Evolutionary conservation across 805 yeast genomes (phyloP).

Genomic region (Metschnikowia baotianmanensis): DNA sequence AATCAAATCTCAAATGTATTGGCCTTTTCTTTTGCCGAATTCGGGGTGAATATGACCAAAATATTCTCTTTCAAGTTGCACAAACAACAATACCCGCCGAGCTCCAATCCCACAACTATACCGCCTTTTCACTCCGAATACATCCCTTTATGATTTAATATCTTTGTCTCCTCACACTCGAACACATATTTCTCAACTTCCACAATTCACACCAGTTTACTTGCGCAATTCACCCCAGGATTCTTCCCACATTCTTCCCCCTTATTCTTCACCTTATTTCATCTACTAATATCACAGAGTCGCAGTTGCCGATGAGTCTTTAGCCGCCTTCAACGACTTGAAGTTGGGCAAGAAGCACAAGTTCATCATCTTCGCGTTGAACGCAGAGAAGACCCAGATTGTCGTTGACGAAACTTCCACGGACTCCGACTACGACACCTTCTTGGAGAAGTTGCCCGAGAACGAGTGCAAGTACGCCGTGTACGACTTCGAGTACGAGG

Average conservation of each 20-base stretch:
- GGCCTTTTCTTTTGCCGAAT: too few relatives aligned
- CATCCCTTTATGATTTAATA: too few relatives aligned
- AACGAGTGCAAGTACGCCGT: slow-evolving; percentile 95
- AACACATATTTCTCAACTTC: too few relatives aligned
- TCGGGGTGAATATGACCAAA: too few relatives aligned
- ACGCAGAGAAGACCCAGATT: slow-evolving; percentile 85
- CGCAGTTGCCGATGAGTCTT: slow-evolving; percentile 72
- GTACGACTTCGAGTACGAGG: slow-evolving; percentile 94
- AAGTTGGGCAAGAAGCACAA: slow-evolving; percentile 90
- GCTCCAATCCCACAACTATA: too few relatives aligned
- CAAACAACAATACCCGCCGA: too few relatives aligned
- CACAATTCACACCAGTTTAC: too few relatives aligned
- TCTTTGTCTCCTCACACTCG: too few relatives aligned
- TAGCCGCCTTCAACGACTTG: slow-evolving; percentile 91
- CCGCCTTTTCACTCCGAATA: too few relatives aligned
- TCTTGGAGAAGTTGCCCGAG: slow-evolving; percentile 88
- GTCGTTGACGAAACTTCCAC: slow-evolving; percentile 82
- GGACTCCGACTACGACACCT: slow-evolving; percentile 75
- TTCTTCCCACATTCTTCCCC: background rate
- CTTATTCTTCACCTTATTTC: background rate
- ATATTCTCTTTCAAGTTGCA: too few relatives aligned
- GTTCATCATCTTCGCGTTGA: slow-evolving; percentile 78
- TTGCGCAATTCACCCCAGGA: too few relatives aligned
- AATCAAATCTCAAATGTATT: too few relatives aligned
- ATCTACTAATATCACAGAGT: slow-evolving; percentile 29